Percentiles rank a stretch among this genome's conserved stretches.
Conservation (phyloP, 495 filamentous ascomycete species). For the Tuber magnatum region DNA sequence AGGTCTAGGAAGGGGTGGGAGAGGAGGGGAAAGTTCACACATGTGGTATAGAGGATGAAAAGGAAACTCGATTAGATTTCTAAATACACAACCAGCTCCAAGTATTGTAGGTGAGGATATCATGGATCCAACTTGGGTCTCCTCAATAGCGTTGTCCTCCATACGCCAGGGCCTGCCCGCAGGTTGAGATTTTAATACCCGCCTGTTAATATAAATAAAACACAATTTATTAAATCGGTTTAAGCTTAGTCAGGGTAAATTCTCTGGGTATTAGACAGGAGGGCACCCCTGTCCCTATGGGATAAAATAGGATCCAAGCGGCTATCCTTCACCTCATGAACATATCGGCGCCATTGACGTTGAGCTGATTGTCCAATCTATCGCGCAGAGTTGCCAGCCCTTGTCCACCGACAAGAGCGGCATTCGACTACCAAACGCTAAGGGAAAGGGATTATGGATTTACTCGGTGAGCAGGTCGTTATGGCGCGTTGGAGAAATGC, state of each 20-base stretch:
- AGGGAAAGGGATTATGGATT: background rate
- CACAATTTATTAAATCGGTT: background rate
- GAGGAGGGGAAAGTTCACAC: background rate
- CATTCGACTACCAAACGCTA: background rate
- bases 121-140: background rate
- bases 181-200: background rate
- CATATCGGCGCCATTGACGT: background rate
- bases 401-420: background rate
- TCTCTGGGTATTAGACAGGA: background rate
- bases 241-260: background rate
- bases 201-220: background rate
- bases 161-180: background rate
- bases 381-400: background rate
- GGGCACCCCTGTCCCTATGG: background rate
- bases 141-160: background rate
- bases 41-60: background rate
- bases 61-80: background rate
- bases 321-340: background rate
- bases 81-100: background rate
- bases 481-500: background rate
- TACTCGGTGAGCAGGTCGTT: too few species aligned
- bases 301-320: background rate
- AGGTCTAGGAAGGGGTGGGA: background rate
- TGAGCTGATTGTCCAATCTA: background rate
- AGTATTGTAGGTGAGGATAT: background rate